Conservation (phyloP, 1,284 basidiomycete species). For the Dichomitus squalens region DNA sequence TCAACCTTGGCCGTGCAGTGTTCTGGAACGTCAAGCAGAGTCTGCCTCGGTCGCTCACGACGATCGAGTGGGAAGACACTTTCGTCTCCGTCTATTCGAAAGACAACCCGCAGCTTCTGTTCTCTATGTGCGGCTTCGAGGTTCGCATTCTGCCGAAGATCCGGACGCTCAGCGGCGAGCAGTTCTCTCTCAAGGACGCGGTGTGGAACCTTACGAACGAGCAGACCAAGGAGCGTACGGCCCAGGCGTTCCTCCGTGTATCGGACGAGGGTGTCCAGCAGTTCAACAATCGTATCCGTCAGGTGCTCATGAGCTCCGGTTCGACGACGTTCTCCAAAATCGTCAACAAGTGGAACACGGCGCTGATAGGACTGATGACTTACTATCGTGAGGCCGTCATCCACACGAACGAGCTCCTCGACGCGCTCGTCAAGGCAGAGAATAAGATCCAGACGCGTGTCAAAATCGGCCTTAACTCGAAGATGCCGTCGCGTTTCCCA, state of each 20-base stretch:
- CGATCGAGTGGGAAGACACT: conserved; percentile 99
- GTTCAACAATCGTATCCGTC: conserved; percentile 96
- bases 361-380: conserved; percentile 93
- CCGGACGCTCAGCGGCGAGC: conserved; percentile 92
- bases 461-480: conserved; percentile 98
- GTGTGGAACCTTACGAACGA: conserved; percentile 98
- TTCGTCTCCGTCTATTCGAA: conserved; percentile 97
- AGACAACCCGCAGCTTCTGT: conserved; percentile 96
- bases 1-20: conserved; percentile 96
- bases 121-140: conserved; percentile 99
- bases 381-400: conserved; percentile 99
- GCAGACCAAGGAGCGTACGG: conserved; percentile 95
- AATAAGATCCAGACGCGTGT: conserved; percentile 99
- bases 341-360: conserved; percentile 99
- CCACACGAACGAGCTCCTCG: conserved; percentile 94
- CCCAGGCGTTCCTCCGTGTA: conserved; percentile 96
- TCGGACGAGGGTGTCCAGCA: conserved; percentile 96
- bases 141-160: conserved; percentile 96
- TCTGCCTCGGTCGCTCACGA: conserved; percentile 92
- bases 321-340: conserved; percentile 99
- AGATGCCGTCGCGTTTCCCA: conserved; percentile 99
- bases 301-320: conserved; percentile 98
- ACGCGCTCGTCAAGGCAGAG: conserved; percentile 94
- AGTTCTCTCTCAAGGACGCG: conserved; percentile 95
- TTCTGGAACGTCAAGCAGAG: conserved; percentile 99